Evolutionary conservation across 495 filamentous ascomycete species (phyloP), one percentile per base, ranked within the genome.

Genomic region (Daldinia decipiens): DNA sequence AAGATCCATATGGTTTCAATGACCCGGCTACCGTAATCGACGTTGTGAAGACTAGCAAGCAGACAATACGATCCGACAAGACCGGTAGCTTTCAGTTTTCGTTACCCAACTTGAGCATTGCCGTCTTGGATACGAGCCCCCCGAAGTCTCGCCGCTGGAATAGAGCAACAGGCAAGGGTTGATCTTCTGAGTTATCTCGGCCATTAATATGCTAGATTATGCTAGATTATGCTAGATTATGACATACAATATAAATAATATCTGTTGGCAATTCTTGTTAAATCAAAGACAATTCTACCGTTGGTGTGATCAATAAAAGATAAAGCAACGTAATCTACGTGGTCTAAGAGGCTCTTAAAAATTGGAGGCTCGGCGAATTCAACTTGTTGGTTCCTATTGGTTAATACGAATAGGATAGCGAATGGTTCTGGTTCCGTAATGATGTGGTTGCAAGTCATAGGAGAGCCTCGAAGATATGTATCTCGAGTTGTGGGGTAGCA

Each of bases 51-150:
- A 82, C 76, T 58, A 80, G 77, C 12, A 81, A 78, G 12, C 77
- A 70, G 8, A 81, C 71, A n/a, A 62, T 88, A 65, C 78, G 68
- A 59, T 81, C 87, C 26, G 78, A 80, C 13, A 64, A 77, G 51
- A 78, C 77, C 26, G 84, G 86, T 12, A 76, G 64, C 27, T 86
- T 87, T 67, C 76, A 63, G 13, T 88, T 87, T 65, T 76, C 65
- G n/a, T 27, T 87, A 65, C 83, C 84, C 1, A 77, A 81, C 15
- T 61, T 87, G 72, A 87, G 85, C 60, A 81, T 87, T 58, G 86
- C 84, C 1, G 82, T 88, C 9, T 76, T 88, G 26, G 79, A 81
- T 60, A 77, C 79, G 38, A 61, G 43, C 34, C 56, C 50, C 12
- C 11, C 39, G 2, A 64, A 38, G 36, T 56, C 45, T 40, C 59